Conservation (phyloP, 768 basidiomycete species). For the Naganishia vaughanmartiniae region DNA sequence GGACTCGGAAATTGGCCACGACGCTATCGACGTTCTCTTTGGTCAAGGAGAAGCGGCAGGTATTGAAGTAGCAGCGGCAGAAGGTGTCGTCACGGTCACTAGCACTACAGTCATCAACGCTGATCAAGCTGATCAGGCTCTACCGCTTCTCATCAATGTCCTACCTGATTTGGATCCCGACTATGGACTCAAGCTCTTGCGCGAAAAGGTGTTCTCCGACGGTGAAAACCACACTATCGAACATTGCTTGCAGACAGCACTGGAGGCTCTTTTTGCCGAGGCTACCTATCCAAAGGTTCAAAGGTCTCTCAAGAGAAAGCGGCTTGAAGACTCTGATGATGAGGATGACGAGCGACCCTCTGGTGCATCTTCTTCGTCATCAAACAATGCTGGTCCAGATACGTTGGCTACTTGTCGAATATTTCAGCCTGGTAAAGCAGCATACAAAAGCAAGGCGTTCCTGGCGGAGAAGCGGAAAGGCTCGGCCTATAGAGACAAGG, state of each 20-base stretch:
- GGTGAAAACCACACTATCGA: slow-evolving; percentile 11
- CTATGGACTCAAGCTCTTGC: slow-evolving; percentile 1
- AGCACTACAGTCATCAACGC: slow-evolving; percentile 11
- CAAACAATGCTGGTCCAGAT: not conserved
- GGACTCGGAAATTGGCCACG: slow-evolving; percentile 5
- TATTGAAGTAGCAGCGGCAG: not conserved
- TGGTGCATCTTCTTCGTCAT: not conserved
- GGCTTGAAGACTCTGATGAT: slow-evolving; percentile 3
- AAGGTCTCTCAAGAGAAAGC: slow-evolving; percentile 13
- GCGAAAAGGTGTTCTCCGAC: not conserved
- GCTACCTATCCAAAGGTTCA: slow-evolving; percentile 7
- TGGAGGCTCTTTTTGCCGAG: slow-evolving; percentile 3
- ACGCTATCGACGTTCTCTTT: slow-evolving; percentile 15
- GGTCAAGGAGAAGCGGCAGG: not conserved
- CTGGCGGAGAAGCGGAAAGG: slow-evolving; percentile 43
- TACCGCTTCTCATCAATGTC: slow-evolving; percentile 22
- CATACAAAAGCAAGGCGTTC: slow-evolving; percentile 18
- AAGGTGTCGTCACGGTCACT: slow-evolving; percentile 10
- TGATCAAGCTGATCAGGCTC: slow-evolving; percentile 22
- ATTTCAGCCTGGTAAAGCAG: slow-evolving; percentile 17
- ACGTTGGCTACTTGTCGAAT: not conserved
- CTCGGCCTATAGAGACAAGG: slow-evolving; percentile 43
- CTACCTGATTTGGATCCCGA: slow-evolving; percentile 16
- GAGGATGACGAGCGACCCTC: not conserved
- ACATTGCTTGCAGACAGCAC: slow-evolving; percentile 21